Percentiles rank a stretch among this genome's conserved stretches.
Conservation (phyloP, 257 asterid genomes). For the Mentha longifolia region DNA sequence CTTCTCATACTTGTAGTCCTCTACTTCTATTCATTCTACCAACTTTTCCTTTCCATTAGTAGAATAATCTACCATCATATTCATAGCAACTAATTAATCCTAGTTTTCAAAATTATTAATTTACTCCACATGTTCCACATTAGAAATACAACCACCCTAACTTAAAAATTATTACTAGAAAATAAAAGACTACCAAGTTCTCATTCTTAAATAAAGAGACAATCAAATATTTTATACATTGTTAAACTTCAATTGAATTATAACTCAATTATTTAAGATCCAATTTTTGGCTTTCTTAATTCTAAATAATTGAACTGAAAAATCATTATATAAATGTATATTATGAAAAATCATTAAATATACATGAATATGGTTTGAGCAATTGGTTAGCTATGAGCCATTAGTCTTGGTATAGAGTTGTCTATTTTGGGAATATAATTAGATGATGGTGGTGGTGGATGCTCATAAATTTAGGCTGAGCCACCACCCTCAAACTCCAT, state of each 20-base stretch:
- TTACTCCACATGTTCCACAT: not conserved
- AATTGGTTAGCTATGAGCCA: slow-evolving; percentile 33
- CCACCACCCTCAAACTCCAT: slow-evolving; percentile 33
- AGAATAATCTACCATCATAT: not conserved
- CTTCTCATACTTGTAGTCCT: not conserved
- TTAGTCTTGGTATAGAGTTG: slow-evolving; percentile 43
- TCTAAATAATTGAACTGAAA: not conserved
- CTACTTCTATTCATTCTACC: not conserved
- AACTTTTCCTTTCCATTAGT: not conserved
- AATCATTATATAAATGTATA: too few relatives aligned
- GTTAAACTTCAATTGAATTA: not conserved
- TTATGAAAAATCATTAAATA: not conserved
- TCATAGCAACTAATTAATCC: not conserved
- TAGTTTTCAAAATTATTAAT: not conserved
- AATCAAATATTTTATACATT: not conserved
- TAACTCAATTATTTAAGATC: not conserved
- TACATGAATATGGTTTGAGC: slow-evolving; percentile 14
- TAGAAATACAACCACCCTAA: not conserved
- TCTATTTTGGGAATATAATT: slow-evolving; percentile 37
- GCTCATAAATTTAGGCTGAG: slow-evolving; percentile 34
- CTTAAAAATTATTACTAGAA: not conserved
- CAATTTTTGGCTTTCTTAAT: not conserved
- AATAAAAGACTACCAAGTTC: too few relatives aligned
- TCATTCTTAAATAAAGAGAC: too few relatives aligned
- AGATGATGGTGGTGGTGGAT: slow-evolving; percentile 33